Conservation (phyloP, 192 early-diverging fungal species). For the Entophlyctis helioformis region DNA sequence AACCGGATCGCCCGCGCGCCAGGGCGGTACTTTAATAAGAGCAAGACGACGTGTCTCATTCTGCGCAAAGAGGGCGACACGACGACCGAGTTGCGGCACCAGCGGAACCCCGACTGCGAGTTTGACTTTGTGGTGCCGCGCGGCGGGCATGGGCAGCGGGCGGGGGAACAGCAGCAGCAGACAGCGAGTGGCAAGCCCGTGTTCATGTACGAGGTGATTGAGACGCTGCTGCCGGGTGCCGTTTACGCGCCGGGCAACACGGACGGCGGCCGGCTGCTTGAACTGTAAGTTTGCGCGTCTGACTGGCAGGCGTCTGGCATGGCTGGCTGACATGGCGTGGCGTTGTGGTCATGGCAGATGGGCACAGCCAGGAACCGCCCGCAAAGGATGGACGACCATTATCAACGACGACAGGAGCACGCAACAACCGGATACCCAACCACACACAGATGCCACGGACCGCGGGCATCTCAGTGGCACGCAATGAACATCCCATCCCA, state of each 20-base stretch:
- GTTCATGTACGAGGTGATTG: constrained; percentile 78
- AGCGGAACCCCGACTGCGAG: constrained; percentile 85
- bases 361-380: too few relatives aligned
- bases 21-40: constrained; percentile 71
- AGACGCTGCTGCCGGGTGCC: constrained; percentile 77
- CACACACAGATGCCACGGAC: too few relatives aligned
- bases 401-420: too few relatives aligned
- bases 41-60: constrained; percentile 77
- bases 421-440: too few relatives aligned
- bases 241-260: constrained; percentile 45
- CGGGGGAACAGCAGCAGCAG: background rate
- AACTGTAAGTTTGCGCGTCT: constrained; percentile 75
- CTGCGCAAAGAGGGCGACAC: constrained; percentile 61
- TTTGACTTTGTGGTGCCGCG: constrained; percentile 89
- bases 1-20: constrained; percentile 63
- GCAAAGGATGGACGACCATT: too few relatives aligned
- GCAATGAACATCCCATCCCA: too few relatives aligned
- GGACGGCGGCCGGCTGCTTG: constrained; percentile 56
- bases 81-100: constrained; percentile 74
- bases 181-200: constrained; percentile 44
- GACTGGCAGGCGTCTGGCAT: too few relatives aligned
- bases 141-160: background rate
- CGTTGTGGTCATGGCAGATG: too few relatives aligned
- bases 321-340: too few relatives aligned
- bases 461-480: too few relatives aligned